These are phyloP conservation scores for Candida neerlandica DNA, from an alignment of 1,139 yeast genomes.

Conservation along the genomic window DNA sequence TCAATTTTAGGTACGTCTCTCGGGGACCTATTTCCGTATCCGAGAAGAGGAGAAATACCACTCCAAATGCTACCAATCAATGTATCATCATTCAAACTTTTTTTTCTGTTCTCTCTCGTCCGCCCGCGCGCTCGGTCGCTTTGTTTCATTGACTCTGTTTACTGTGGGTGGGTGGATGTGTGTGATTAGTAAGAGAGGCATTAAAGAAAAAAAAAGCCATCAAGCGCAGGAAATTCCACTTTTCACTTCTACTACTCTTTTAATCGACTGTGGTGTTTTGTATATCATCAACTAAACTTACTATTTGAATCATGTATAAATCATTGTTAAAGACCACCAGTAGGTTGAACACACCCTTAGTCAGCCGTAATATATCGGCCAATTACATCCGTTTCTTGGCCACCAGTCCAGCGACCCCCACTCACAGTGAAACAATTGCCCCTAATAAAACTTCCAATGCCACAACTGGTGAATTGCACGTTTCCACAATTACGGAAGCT, in stretches of 20 bases:
- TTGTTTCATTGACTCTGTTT: too few species aligned
- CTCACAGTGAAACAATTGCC: not conserved
- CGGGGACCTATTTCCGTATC: too few species aligned
- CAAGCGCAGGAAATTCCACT: too few species aligned
- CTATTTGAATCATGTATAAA: slow-evolving; percentile 3
- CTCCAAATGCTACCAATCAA: too few species aligned
- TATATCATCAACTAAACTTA: not conserved
- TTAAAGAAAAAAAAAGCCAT: not conserved
- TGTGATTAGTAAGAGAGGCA: not conserved
- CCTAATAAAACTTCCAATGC: slow-evolving; percentile 18
- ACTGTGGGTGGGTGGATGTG: too few species aligned
- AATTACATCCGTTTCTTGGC: slow-evolving; percentile 1
- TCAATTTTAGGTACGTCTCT: too few species aligned
- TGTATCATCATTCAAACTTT: too few species aligned
- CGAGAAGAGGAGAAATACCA: too few species aligned
- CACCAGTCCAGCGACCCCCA: not conserved
- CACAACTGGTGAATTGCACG: slow-evolving; percentile 23
- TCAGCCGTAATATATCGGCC: not conserved
- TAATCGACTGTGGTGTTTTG: too few species aligned
- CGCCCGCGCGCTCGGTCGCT: too few species aligned
- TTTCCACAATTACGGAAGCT: slow-evolving; percentile 20
- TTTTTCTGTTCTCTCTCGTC: too few species aligned
- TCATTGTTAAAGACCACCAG: not conserved
- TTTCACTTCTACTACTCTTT: too few species aligned
- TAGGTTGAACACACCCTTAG: not conserved